Conservation (phyloP, 192 early-diverging fungal genomes). For the Diversispora epigaea region DNA sequence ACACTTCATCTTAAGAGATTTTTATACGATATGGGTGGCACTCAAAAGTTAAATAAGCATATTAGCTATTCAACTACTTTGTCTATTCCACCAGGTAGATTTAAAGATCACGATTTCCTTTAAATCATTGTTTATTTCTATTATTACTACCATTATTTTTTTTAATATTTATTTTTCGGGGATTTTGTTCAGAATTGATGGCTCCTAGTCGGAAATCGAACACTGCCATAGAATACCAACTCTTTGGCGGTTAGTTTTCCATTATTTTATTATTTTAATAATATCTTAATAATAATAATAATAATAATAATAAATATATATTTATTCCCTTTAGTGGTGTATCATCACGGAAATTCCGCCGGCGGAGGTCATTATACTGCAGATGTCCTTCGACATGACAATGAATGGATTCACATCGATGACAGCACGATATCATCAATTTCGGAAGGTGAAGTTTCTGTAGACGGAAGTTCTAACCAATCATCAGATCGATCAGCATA, state of each 20-base stretch:
- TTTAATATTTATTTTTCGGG: neutral
- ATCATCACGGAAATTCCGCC: slow-evolving; percentile 88
- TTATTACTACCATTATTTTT: slow-evolving; percentile 35
- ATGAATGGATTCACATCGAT: slow-evolving; percentile 90
- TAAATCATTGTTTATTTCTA: neutral
- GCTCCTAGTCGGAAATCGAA: slow-evolving; percentile 54
- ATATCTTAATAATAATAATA: neutral
- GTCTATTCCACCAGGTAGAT: slow-evolving; percentile 60
- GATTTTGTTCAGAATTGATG: slow-evolving; percentile 50
- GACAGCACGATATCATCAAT: slow-evolving; percentile 73
- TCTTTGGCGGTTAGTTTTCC: slow-evolving; percentile 63
- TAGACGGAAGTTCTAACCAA: slow-evolving; percentile 41
- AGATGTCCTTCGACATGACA: slow-evolving; percentile 71
- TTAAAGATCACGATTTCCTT: neutral
- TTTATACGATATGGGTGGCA: slow-evolving; percentile 74
- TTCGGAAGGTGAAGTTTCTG: slow-evolving; percentile 59
- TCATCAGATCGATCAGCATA: slow-evolving; percentile 69
- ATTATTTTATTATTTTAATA: slow-evolving; percentile 19
- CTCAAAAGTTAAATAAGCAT: slow-evolving; percentile 85
- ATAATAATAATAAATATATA: too few species aligned
- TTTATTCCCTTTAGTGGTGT: slow-evolving; percentile 63
- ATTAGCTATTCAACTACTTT: slow-evolving; percentile 70
- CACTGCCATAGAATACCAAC: slow-evolving; percentile 58
- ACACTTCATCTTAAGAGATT: slow-evolving; percentile 95
- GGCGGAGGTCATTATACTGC: slow-evolving; percentile 97